A percentile compares a stretch with the other conserved stretches of the same genome.
phyloP scores from a whole-genome alignment of 208 protist species.

The Blechomonas ayalai region DNA sequence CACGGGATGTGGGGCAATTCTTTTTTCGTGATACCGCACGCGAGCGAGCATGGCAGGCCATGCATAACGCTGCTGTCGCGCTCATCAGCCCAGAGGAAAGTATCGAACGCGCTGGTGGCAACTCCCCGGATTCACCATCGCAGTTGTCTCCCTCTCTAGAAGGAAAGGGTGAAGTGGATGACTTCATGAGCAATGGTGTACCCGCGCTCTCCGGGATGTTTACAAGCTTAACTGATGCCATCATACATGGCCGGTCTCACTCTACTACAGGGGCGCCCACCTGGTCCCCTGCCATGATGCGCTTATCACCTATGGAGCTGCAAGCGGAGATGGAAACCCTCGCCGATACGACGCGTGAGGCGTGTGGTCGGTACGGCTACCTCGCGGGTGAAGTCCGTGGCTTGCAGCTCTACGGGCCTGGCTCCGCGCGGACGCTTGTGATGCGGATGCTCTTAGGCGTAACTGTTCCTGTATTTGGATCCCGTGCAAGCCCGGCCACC shows the following conservation, averaged over 20 bases:
- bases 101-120: too few relatives aligned
- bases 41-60: not conserved
- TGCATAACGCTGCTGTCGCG: not conserved
- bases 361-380: slow-evolving; percentile 55
- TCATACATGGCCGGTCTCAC: too few relatives aligned
- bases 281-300: too few relatives aligned
- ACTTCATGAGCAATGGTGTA: not conserved
- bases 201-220: too few relatives aligned
- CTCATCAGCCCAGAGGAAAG: not conserved
- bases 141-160: not conserved
- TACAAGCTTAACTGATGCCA: too few relatives aligned
- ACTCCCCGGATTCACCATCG: not conserved
- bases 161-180: not conserved
- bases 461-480: slow-evolving; percentile 29
- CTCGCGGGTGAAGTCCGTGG: slow-evolving; percentile 59
- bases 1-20: slow-evolving; percentile 30
- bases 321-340: slow-evolving; percentile 29
- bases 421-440: slow-evolving; percentile 39
- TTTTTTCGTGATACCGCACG: slow-evolving; percentile 8
- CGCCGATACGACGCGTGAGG: slow-evolving; percentile 22
- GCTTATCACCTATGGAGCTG: too few relatives aligned
- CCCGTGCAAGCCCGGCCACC: slow-evolving; percentile 8
- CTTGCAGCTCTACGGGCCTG: slow-evolving; percentile 53
- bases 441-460: slow-evolving; percentile 58
- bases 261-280: too few relatives aligned